Evolutionary conservation across 495 filamentous ascomycete genomes (phyloP).

Genomic region (Aspergillus saccharolyticus): DNA sequence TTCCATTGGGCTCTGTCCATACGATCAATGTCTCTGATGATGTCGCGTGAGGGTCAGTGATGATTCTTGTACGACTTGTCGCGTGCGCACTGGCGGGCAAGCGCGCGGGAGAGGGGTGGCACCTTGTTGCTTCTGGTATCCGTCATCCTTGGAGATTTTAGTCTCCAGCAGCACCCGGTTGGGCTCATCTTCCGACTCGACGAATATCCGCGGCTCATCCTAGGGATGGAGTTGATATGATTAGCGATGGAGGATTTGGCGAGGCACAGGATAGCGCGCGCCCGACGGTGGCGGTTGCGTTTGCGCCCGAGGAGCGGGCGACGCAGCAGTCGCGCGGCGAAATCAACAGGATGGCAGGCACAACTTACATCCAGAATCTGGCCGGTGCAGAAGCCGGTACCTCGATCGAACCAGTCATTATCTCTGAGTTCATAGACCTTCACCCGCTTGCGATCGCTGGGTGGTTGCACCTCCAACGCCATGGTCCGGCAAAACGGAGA

Average conservation of each 20-base stretch:
- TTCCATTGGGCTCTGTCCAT: conserved; percentile 84
- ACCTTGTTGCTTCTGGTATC: conserved; percentile 99
- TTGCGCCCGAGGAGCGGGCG: conserved; percentile 19
- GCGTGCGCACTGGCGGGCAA: conserved; percentile 3
- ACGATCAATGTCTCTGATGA: conserved; percentile 87
- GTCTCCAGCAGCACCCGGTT: conserved; percentile 78
- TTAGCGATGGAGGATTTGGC: conserved; percentile 9
- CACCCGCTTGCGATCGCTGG: conserved; percentile 89
- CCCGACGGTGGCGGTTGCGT: conserved; percentile 6
- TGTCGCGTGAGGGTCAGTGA: conserved; percentile 24
- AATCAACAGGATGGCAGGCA: conserved; percentile 8
- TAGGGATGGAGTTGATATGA: conserved; percentile 22
- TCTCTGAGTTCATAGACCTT: conserved; percentile 98
- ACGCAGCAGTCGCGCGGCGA: conserved; percentile 11
- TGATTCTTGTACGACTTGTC: neutral
- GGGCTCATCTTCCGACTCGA: conserved; percentile 89
- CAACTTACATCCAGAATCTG: conserved; percentile 68
- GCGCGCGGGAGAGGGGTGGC: conserved; percentile 19
- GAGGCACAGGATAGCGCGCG: neutral
- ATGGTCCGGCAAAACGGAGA: conserved; percentile 49
- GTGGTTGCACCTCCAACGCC: conserved; percentile 80
- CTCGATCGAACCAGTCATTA: conserved; percentile 98
- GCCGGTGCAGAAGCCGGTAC: conserved; percentile 91
- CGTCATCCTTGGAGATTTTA: conserved; percentile 88
- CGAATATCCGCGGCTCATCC: conserved; percentile 82